Percentiles rank a stretch among this genome's conserved stretches.
Conservation (phyloP, 306 rosid species). For the Medicago arabica region DNA sequence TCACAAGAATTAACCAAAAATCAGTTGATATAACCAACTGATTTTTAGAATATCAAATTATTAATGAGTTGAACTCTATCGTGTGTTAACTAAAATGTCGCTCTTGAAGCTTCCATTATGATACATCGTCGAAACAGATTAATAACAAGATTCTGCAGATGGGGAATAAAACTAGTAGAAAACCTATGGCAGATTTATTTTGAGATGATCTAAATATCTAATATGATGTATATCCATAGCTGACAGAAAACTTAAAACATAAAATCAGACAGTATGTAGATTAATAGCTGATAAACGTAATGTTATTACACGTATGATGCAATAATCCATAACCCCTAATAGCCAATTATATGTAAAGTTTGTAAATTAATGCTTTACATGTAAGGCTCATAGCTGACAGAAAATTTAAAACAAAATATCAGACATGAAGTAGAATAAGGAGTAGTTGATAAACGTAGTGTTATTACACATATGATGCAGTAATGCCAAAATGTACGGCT, state of each 20-base stretch:
- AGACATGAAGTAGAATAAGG: neutral
- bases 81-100: conserved; percentile 55
- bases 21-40: too few relatives aligned
- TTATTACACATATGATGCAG: conserved; percentile 4
- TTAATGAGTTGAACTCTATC: conserved; percentile 40
- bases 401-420: conserved; percentile 20
- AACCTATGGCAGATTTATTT: neutral
- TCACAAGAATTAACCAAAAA: too few relatives aligned
- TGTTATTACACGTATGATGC: conserved; percentile 4
- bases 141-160: conserved; percentile 28
- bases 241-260: conserved; percentile 26
- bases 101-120: conserved; percentile 32
- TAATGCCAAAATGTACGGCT: conserved; percentile 22
- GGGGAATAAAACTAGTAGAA: conserved; percentile 29
- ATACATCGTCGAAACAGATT: neutral
- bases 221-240: conserved; percentile 33
- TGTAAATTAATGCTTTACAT: conserved; percentile 14
- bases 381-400: conserved; percentile 37
- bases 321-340: conserved; percentile 4
- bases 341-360: neutral
- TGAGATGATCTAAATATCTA: conserved; percentile 15
- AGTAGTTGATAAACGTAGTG: conserved; percentile 14
- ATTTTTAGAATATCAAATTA: neutral
- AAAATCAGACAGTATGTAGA: conserved; percentile 15
- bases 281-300: conserved; percentile 2